A percentile compares a stretch with the other conserved stretches of the same genome.
Conservation (phyloP, 352 stramenopile species). For the Pythium phragmiticola region DNA sequence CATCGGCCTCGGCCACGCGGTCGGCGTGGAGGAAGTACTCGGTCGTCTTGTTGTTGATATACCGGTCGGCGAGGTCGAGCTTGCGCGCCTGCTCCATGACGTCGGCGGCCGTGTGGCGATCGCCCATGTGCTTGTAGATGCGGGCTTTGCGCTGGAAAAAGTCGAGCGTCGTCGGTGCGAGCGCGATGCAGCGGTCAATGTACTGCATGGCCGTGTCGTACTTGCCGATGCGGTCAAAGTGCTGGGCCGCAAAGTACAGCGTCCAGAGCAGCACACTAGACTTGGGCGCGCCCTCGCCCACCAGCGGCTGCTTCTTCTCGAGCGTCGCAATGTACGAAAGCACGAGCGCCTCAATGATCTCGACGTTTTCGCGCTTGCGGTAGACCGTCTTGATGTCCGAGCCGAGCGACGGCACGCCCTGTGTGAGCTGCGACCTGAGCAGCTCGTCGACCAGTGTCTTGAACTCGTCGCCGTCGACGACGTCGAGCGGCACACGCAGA, state of each 20-base stretch:
- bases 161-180: slow-evolving; percentile 91
- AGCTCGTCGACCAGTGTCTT: slow-evolving; percentile 59
- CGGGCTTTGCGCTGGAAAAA: slow-evolving; percentile 93
- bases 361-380: slow-evolving; percentile 48
- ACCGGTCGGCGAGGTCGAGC: slow-evolving; percentile 96
- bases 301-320: slow-evolving; percentile 55
- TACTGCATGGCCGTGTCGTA: slow-evolving; percentile 84
- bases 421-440: slow-evolving; percentile 75
- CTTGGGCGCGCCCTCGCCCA: slow-evolving; percentile 36
- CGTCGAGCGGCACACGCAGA: slow-evolving; percentile 91
- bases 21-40: slow-evolving; percentile 96
- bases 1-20: slow-evolving; percentile 90
- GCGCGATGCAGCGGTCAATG: slow-evolving; percentile 93
- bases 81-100: slow-evolving; percentile 90
- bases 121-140: slow-evolving; percentile 93
- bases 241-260: slow-evolving; percentile 90
- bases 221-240: slow-evolving; percentile 91
- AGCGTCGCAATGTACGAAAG: slow-evolving; percentile 81
- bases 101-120: slow-evolving; percentile 90
- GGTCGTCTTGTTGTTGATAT: slow-evolving; percentile 99
- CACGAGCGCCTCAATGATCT: slow-evolving; percentile 72
- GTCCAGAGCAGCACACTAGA: slow-evolving; percentile 83
- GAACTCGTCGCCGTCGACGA: slow-evolving; percentile 79
- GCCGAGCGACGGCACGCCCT: slow-evolving; percentile 93
- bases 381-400: slow-evolving; percentile 93